These are phyloP conservation scores for Lodderomyces metapsilosis DNA, from an alignment of 1,139 yeast species.

Conservation along the genomic window DNA sequence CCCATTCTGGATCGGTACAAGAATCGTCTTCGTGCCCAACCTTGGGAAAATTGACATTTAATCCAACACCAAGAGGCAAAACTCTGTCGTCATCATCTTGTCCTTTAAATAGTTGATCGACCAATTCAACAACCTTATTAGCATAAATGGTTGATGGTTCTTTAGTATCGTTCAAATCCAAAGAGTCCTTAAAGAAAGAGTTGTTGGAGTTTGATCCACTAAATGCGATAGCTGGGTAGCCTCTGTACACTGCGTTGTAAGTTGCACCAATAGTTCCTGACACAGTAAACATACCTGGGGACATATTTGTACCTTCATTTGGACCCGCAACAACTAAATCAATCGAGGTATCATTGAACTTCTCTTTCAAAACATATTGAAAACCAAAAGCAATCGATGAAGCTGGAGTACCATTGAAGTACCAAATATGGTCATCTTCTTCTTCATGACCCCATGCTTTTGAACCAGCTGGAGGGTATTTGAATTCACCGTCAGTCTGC, in stretches of 20 bases:
- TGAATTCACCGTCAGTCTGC: conserved; percentile 42
- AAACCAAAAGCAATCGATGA: conserved; percentile 44
- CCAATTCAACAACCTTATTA: conserved; percentile 30
- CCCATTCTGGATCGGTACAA: conserved; percentile 35
- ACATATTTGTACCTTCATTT: conserved; percentile 45
- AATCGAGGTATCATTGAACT: conserved; percentile 29
- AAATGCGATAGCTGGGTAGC: conserved; percentile 44
- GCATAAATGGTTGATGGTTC: conserved; percentile 40
- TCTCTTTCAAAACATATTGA: conserved; percentile 40
- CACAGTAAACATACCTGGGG: conserved; percentile 36
- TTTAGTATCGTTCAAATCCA: conserved; percentile 29
- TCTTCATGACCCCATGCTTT: conserved; percentile 51
- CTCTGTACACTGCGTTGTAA: conserved; percentile 42
- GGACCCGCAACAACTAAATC: conserved; percentile 50
- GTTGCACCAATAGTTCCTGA: conserved; percentile 50
- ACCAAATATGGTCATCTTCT: conserved; percentile 44
- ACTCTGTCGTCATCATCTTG: conserved; percentile 31
- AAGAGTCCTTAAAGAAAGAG: conserved; percentile 40
- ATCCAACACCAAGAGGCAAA: conserved; percentile 41
- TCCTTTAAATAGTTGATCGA: conserved; percentile 29
- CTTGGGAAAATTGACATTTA: conserved; percentile 43
- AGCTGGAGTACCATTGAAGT: conserved; percentile 51
- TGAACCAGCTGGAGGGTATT: conserved; percentile 39
- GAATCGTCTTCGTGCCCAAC: conserved; percentile 36
- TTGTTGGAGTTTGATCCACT: conserved; percentile 45